phyloP scores from a whole-genome alignment of 2,329 filamentous ascomycete species.

The Colletotrichum lentis region DNA sequence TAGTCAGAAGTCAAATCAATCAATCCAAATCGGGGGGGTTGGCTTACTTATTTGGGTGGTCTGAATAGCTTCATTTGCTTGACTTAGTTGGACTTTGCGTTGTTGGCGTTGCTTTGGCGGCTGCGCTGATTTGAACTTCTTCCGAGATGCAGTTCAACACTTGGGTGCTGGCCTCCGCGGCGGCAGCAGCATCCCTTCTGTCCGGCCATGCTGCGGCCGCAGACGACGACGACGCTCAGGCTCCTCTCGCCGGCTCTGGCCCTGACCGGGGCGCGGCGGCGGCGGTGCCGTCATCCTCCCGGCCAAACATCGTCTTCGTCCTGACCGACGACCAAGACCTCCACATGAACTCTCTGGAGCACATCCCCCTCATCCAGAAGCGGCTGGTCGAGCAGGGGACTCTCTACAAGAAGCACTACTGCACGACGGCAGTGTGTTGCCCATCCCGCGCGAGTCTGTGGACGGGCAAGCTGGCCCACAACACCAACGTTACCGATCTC shows the following conservation, averaged over 20 bases:
- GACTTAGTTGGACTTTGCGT: slow-evolving; percentile 4
- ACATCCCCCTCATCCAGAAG: slow-evolving; percentile 64
- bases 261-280: not conserved
- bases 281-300: slow-evolving; percentile 21
- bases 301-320: slow-evolving; percentile 70
- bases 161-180: not conserved
- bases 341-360: slow-evolving; percentile 66
- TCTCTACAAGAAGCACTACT: slow-evolving; percentile 67
- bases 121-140: too few species aligned
- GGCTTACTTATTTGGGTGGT: not conserved
- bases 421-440: slow-evolving; percentile 71
- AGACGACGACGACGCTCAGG: slow-evolving; percentile 20
- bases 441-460: slow-evolving; percentile 68
- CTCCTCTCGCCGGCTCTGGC: slow-evolving; percentile 22
- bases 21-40: slow-evolving; percentile 1
- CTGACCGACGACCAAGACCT: slow-evolving; percentile 73
- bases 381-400: slow-evolving; percentile 66
- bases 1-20: slow-evolving; percentile 1
- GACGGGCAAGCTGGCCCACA: slow-evolving; percentile 70
- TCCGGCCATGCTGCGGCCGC: not conserved
- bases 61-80: slow-evolving; percentile 1
- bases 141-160: slow-evolving; percentile 16
- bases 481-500: slow-evolving; percentile 68
- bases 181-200: slow-evolving; percentile 3
- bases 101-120: not conserved